Conservation (phyloP, 345 rosid species). For the Pugionium dolabratum region DNA sequence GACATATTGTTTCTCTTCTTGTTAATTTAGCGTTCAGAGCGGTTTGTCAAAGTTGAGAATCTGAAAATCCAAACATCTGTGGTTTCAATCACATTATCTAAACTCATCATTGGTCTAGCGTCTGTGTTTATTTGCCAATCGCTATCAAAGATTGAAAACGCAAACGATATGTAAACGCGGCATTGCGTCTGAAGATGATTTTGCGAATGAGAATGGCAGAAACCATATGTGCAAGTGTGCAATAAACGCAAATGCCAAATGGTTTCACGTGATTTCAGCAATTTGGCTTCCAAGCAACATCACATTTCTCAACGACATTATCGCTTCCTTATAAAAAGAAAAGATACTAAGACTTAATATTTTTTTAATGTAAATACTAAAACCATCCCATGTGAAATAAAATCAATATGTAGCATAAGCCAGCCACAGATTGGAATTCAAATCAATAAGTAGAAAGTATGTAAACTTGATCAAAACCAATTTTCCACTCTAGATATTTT, state of each 20-base stretch:
- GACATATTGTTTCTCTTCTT: too few species aligned
- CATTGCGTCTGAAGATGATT: conserved; percentile 9
- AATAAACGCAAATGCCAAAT: conserved; percentile 21
- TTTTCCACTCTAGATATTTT: too few species aligned
- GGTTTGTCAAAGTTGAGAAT: too few species aligned
- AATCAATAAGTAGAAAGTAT: too few species aligned
- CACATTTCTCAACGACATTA: conserved; percentile 19
- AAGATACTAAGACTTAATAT: too few species aligned
- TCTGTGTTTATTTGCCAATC: not conserved
- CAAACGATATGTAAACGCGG: conserved; percentile 10
- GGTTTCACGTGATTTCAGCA: conserved; percentile 28
- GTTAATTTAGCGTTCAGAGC: too few species aligned
- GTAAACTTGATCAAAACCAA: too few species aligned
- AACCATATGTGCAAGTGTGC: conserved; percentile 2
- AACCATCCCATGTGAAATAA: too few species aligned
- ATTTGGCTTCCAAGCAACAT: conserved; percentile 25
- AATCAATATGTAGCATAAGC: too few species aligned
- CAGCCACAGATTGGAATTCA: too few species aligned
- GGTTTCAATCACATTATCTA: not conserved
- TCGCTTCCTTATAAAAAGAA: not conserved
- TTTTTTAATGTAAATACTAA: too few species aligned
- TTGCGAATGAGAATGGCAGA: conserved; percentile 14
- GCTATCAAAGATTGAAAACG: not conserved
- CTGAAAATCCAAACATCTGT: not conserved
- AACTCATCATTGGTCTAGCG: not conserved